These are phyloP conservation scores for Plectosphaerella cucumerina DNA, from an alignment of 2,329 filamentous ascomycete genomes.

Conservation along the genomic window DNA sequence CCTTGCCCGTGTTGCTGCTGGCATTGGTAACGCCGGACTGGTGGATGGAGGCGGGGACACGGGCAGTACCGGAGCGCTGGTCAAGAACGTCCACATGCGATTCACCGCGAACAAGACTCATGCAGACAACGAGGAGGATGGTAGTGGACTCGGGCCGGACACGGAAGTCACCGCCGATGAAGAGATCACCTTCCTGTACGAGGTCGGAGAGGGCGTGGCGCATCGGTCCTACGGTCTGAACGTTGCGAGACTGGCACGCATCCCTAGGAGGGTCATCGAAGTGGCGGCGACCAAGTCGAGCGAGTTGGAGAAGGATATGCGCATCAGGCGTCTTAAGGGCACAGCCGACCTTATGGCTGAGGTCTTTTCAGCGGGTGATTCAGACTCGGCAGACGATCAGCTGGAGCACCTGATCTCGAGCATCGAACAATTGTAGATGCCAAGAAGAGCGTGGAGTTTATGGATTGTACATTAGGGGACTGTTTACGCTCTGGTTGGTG, in stretches of 20 bases:
- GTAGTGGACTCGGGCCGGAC: not conserved
- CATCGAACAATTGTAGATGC: slow-evolving; percentile 53
- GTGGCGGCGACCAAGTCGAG: slow-evolving; percentile 74
- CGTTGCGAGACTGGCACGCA: slow-evolving; percentile 78
- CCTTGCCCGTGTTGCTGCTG: slow-evolving; percentile 65
- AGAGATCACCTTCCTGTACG: slow-evolving; percentile 91
- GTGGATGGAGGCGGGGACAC: not conserved
- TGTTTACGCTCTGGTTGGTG: not conserved
- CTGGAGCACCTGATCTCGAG: slow-evolving; percentile 49
- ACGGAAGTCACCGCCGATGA: slow-evolving; percentile 49
- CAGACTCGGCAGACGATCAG: slow-evolving; percentile 25
- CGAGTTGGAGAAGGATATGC: slow-evolving; percentile 73
- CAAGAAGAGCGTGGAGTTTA: not conserved
- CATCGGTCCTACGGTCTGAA: slow-evolving; percentile 94
- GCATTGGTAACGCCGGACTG: slow-evolving; percentile 41
- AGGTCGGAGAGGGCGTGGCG: slow-evolving; percentile 84
- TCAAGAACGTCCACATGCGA: slow-evolving; percentile 91
- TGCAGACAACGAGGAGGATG: slow-evolving; percentile 1
- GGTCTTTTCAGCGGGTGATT: slow-evolving; percentile 27
- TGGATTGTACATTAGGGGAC: not conserved
- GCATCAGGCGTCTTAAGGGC: slow-evolving; percentile 54
- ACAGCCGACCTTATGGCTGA: slow-evolving; percentile 37
- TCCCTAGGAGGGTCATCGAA: slow-evolving; percentile 74
- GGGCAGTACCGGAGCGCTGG: slow-evolving; percentile 36
- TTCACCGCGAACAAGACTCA: slow-evolving; percentile 52